phyloP scores from a whole-genome alignment of 345 rosid species.

The Leavenworthia alabamica region DNA sequence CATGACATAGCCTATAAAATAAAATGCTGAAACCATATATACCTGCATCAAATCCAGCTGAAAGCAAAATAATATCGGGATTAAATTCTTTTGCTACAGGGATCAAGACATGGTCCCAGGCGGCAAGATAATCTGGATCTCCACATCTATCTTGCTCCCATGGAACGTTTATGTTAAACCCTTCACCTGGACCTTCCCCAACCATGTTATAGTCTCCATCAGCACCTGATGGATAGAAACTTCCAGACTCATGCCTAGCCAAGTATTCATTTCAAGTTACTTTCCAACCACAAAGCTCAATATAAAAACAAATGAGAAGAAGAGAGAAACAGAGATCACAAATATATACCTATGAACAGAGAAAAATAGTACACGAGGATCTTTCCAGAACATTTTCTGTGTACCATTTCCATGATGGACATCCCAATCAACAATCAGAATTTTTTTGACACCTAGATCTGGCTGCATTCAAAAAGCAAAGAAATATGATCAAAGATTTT shows the following conservation, averaged over 20 bases:
- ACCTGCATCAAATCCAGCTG: conserved; percentile 99
- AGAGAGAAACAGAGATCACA: conserved; percentile 1
- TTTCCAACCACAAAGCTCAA: conserved; percentile 1
- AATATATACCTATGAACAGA: conserved; percentile 82
- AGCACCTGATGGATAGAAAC: conserved; percentile 69
- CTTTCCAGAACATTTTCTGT: conserved; percentile 83
- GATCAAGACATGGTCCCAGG: conserved; percentile 84
- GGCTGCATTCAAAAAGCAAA: conserved; percentile 34
- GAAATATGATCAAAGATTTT: background rate
- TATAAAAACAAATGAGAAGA: background rate
- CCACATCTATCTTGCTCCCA: conserved; percentile 86
- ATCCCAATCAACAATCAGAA: conserved; percentile 96
- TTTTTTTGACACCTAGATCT: conserved; percentile 66
- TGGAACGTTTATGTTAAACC: conserved; percentile 90
- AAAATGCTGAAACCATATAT: background rate
- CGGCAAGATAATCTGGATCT: conserved; percentile 88
- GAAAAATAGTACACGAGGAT: conserved; percentile 87
- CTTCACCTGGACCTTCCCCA: conserved; percentile 88
- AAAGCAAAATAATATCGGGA: conserved; percentile 70
- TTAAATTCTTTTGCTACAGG: conserved; percentile 73
- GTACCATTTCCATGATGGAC: conserved; percentile 98
- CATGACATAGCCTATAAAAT: background rate
- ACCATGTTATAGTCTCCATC: conserved; percentile 77
- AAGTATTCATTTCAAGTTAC: conserved; percentile 4
- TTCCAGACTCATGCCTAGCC: conserved; percentile 74